Conservation (phyloP, 345 rosid species). For the Sonneratia caseolaris region DNA sequence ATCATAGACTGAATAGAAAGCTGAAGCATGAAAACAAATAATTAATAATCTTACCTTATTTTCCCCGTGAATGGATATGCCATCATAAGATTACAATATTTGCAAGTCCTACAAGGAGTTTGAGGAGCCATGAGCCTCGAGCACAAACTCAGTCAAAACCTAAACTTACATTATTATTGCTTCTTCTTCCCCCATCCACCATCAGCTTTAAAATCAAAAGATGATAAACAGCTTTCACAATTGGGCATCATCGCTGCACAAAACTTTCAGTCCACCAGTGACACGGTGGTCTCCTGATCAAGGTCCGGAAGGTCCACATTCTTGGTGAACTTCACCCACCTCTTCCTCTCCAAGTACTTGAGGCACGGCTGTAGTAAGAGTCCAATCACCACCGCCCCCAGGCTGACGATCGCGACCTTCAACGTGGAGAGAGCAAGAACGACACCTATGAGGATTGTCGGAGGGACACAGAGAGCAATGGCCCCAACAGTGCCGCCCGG, state of each 20-base stretch:
- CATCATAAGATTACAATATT: neutral
- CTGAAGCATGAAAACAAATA: no score
- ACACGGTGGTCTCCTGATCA: neutral
- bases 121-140: neutral
- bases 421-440: slow-evolving; percentile 21
- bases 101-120: neutral
- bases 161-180: neutral
- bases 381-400: slow-evolving; percentile 19
- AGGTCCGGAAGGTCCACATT: slow-evolving; percentile 10
- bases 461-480: slow-evolving; percentile 24
- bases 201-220: neutral
- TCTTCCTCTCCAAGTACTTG: slow-evolving; percentile 15
- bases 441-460: slow-evolving; percentile 19
- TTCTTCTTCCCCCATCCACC: neutral
- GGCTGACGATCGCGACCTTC: slow-evolving; percentile 19
- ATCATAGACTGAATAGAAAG: no score
- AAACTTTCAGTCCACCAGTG: neutral
- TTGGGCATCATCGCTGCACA: neutral
- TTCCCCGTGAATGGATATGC: neutral
- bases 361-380: slow-evolving; percentile 22
- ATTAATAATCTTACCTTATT: neutral
- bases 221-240: neutral
- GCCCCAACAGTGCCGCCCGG: slow-evolving; percentile 29
- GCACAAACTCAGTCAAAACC: neutral
- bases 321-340: slow-evolving; percentile 21